Evolutionary conservation across 2,329 filamentous ascomycete species (phyloP).

Genomic region (Cordyceps cateniannulata): DNA sequence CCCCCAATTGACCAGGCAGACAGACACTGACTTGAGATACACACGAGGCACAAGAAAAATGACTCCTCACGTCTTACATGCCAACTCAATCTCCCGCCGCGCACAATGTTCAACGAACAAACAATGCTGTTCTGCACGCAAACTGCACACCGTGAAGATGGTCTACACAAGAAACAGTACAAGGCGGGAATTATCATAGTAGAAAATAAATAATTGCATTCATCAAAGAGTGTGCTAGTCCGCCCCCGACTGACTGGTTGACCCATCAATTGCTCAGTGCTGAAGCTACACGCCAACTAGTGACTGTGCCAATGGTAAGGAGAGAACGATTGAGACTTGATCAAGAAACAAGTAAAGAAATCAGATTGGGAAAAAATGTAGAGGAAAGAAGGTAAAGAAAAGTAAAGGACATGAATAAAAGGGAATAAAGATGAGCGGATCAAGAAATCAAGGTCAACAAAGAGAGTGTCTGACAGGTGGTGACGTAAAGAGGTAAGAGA

Average conservation of each 20-base stretch:
- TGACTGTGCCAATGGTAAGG: background rate
- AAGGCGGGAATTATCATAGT: background rate
- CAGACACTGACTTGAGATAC: background rate
- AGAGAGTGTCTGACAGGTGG: background rate
- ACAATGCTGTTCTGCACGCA: background rate
- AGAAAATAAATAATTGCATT: background rate
- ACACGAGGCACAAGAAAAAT: background rate
- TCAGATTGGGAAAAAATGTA: background rate
- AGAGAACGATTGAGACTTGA: background rate
- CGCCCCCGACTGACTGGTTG: background rate
- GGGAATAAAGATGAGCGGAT: background rate
- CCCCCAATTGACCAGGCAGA: background rate
- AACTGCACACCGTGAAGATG: background rate
- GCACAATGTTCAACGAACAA: background rate
- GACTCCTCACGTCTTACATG: constrained; percentile 2
- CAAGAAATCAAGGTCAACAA: background rate
- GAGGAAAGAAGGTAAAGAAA: background rate
- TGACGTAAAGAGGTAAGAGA: background rate
- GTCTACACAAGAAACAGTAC: too few species aligned
- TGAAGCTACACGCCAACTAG: background rate
- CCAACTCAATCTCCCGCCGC: background rate
- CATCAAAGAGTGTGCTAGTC: background rate
- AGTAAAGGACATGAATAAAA: background rate
- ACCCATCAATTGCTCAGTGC: background rate
- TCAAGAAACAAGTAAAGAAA: background rate